A percentile compares a stretch with the other conserved stretches of the same genome.
phyloP scores from a whole-genome alignment of 2,329 filamentous ascomycete species.

The Aspergillus thermomutatus region DNA sequence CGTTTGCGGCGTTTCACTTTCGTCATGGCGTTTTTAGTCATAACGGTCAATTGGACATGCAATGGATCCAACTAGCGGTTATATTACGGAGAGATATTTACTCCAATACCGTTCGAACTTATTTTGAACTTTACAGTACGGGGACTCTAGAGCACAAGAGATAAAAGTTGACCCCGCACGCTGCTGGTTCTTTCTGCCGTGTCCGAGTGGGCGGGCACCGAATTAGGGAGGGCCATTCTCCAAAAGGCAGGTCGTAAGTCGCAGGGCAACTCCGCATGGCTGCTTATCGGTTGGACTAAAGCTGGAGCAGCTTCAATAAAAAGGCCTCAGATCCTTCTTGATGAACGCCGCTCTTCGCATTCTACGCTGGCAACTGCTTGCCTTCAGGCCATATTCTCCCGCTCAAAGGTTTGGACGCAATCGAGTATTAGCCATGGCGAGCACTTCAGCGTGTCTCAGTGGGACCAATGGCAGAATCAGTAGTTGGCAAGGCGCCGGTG shows the following conservation, averaged over 20 bases:
- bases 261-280: neutral
- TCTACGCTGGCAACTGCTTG: conserved; percentile 9
- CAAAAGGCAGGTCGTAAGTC: neutral
- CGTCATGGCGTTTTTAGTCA: conserved; percentile 3
- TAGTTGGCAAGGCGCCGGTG: conserved; percentile 45
- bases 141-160: no score
- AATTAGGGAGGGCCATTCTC: no score
- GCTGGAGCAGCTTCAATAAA: neutral
- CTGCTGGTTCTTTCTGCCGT: neutral
- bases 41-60: no score
- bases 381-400: conserved; percentile 3
- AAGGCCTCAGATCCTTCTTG: neutral
- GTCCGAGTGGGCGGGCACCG: neutral
- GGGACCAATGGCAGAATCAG: conserved; percentile 20
- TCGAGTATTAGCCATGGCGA: conserved; percentile 19
- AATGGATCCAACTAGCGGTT: no score
- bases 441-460: conserved; percentile 15
- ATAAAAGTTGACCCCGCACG: neutral
- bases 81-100: no score
- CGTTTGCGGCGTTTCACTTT: conserved; percentile 5
- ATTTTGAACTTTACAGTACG: no score
- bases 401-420: conserved; percentile 4
- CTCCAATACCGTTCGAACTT: no score
- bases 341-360: neutral
- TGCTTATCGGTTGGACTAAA: neutral